Percentiles rank a stretch among this genome's conserved stretches.
These are phyloP conservation scores for Hibiscus trionum DNA, from an alignment of 345 rosid genomes.

Conservation along the genomic window DNA sequence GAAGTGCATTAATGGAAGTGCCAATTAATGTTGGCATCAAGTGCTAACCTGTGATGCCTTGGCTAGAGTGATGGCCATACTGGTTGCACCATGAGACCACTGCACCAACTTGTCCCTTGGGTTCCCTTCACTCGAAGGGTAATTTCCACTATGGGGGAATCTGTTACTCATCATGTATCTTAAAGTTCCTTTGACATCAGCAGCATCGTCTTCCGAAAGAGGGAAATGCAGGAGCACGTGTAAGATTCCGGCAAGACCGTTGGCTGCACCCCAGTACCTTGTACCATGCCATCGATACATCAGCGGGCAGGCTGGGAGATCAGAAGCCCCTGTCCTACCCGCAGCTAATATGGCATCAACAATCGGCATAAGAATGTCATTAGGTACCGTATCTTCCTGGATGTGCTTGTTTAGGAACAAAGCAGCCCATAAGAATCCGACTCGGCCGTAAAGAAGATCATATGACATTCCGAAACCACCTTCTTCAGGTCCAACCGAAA, in stretches of 20 bases:
- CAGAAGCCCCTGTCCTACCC: constrained; percentile 84
- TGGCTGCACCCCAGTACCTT: constrained; percentile 83
- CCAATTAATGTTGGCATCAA: background rate
- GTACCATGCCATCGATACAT: constrained; percentile 97
- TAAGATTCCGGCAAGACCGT: constrained; percentile 87
- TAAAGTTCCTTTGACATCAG: constrained; percentile 68
- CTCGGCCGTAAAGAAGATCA: constrained; percentile 85
- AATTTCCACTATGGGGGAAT: constrained; percentile 76
- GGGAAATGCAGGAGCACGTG: constrained; percentile 75
- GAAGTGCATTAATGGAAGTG: background rate
- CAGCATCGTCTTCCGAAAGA: constrained; percentile 39
- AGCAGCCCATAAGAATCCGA: constrained; percentile 89
- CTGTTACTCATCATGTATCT: constrained; percentile 85
- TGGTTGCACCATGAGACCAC: constrained; percentile 86
- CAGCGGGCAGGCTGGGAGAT: constrained; percentile 59
- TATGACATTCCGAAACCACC: constrained; percentile 97
- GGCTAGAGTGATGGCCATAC: constrained; percentile 65
- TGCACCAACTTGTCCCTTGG: constrained; percentile 78
- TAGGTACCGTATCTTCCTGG: constrained; percentile 43
- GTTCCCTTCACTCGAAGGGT: constrained; percentile 50
- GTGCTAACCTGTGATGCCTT: constrained; percentile 71
- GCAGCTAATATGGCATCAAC: constrained; percentile 76
- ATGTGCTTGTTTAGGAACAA: constrained; percentile 65
- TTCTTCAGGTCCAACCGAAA: constrained; percentile 82
- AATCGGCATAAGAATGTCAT: constrained; percentile 49